A percentile compares a stretch with the other conserved stretches of the same genome.
Evolutionary conservation across 169 alveolate genomes (phyloP).

Genomic region (Plasmodium malariae): DNA sequence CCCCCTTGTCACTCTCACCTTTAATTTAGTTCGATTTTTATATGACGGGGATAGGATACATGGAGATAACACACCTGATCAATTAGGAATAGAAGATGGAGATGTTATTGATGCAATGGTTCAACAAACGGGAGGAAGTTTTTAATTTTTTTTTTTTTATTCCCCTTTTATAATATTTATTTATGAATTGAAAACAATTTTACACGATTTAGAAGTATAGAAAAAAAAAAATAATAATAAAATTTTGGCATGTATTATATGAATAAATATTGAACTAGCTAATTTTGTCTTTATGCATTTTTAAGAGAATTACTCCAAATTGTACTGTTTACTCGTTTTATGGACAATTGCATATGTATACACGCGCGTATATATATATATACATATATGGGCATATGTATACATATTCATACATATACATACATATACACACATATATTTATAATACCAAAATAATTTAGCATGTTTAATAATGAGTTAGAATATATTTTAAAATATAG

Average conservation of each 20-base stretch:
- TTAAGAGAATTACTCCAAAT: too few relatives aligned
- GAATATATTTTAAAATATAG: too few relatives aligned
- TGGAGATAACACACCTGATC: slow-evolving; percentile 96
- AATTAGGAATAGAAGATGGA: slow-evolving; percentile 95
- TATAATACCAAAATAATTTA: too few relatives aligned
- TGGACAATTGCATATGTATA: background rate
- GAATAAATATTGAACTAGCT: background rate
- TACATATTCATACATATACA: background rate
- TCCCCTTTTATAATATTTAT: background rate
- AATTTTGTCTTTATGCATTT: background rate
- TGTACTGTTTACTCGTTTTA: too few relatives aligned
- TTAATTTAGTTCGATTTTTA: slow-evolving; percentile 95
- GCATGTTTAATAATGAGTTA: too few relatives aligned
- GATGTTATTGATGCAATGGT: slow-evolving; percentile 99
- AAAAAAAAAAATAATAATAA: background rate
- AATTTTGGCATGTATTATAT: background rate
- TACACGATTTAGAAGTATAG: background rate
- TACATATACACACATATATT: background rate
- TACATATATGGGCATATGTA: background rate
- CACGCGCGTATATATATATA: background rate
- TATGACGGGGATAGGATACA: slow-evolving; percentile 98
- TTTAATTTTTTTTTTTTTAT: slow-evolving; percentile 28
- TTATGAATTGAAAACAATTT: background rate
- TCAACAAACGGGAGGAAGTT: slow-evolving; percentile 96
- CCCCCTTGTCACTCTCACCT: too few relatives aligned